Conservation (phyloP, 2,329 filamentous ascomycete genomes). For the Diaporthe sp. region DNA sequence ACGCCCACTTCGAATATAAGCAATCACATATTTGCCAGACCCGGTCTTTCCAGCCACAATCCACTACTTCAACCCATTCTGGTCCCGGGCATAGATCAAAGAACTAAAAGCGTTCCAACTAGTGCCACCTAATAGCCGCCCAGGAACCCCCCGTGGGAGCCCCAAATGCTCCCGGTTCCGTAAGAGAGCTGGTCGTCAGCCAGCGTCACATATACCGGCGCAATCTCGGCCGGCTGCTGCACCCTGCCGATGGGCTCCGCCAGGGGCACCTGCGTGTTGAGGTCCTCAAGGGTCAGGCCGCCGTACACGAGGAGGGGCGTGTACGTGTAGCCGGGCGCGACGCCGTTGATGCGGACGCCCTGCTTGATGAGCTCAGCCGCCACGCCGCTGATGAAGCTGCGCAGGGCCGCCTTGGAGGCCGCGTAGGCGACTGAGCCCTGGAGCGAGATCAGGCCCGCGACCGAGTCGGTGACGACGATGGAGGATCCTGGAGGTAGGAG, state of each 20-base stretch:
- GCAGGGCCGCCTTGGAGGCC: not conserved
- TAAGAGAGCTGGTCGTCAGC: not conserved
- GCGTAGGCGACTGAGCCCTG: not conserved
- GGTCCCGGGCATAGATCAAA: not conserved
- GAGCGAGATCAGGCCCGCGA: not conserved
- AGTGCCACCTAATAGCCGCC: not conserved
- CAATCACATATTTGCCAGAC: no score
- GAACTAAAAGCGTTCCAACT: not conserved
- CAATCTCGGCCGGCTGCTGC: constrained; percentile 13
- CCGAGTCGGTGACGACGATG: constrained; percentile 6
- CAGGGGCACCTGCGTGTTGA: not conserved
- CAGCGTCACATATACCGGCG: constrained; percentile 2
- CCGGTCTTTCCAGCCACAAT: no score
- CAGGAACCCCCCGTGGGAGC: not conserved
- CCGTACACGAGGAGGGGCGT: not conserved
- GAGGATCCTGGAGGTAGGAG: not conserved
- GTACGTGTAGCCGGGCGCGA: constrained; percentile 7
- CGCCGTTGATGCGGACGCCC: constrained; percentile 11
- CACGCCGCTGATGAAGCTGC: not conserved
- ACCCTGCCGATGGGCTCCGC: not conserved
- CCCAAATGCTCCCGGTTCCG: not conserved
- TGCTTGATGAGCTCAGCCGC: not conserved
- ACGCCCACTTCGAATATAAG: no score
- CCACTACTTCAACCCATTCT: no score
- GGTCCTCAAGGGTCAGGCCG: not conserved